phyloP scores from a whole-genome alignment of 805 yeast species.

The Wickerhamiella spandovensis region DNA sequence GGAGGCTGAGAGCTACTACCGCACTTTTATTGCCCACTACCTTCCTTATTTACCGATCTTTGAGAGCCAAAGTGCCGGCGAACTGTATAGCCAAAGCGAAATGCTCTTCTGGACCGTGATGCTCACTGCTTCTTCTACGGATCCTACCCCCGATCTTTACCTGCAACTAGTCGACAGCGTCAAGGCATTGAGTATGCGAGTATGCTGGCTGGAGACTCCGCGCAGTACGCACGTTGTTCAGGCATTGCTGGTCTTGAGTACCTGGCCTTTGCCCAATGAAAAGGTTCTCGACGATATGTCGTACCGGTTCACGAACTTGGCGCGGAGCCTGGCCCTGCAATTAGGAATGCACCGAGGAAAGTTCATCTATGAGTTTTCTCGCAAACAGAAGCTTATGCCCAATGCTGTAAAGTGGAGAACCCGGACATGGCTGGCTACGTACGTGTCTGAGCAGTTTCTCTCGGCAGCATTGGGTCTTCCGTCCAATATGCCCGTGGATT shows the following conservation, averaged over 20 bases:
- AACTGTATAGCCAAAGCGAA: slow-evolving; percentile 71
- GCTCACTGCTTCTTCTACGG: slow-evolving; percentile 62
- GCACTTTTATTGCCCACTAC: slow-evolving; percentile 49
- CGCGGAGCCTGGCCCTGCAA: slow-evolving; percentile 72
- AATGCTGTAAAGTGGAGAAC: slow-evolving; percentile 94
- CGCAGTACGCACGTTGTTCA: slow-evolving; percentile 89
- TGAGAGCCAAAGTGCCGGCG: slow-evolving; percentile 54
- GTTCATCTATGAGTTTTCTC: slow-evolving; percentile 77
- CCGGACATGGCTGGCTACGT: slow-evolving; percentile 80
- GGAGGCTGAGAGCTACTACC: slow-evolving; percentile 63
- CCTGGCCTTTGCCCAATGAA: slow-evolving; percentile 89
- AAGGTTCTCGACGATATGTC: slow-evolving; percentile 87
- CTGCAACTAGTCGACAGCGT: slow-evolving; percentile 61
- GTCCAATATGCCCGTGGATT: slow-evolving; percentile 73
- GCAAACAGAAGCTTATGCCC: slow-evolving; percentile 78
- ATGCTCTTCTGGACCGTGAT: slow-evolving; percentile 83
- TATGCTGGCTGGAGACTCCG: slow-evolving; percentile 88
- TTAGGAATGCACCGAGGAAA: slow-evolving; percentile 85
- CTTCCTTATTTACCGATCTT: slow-evolving; percentile 72
- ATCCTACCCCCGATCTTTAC: slow-evolving; percentile 76
- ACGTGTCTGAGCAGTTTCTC: slow-evolving; percentile 83
- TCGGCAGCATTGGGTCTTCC: slow-evolving; percentile 79
- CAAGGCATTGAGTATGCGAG: slow-evolving; percentile 77
- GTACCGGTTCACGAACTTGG: slow-evolving; percentile 76
- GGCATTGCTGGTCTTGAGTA: slow-evolving; percentile 67